phyloP scores from a whole-genome alignment of 164 flowering plant species.

The Akebia trifoliata region DNA sequence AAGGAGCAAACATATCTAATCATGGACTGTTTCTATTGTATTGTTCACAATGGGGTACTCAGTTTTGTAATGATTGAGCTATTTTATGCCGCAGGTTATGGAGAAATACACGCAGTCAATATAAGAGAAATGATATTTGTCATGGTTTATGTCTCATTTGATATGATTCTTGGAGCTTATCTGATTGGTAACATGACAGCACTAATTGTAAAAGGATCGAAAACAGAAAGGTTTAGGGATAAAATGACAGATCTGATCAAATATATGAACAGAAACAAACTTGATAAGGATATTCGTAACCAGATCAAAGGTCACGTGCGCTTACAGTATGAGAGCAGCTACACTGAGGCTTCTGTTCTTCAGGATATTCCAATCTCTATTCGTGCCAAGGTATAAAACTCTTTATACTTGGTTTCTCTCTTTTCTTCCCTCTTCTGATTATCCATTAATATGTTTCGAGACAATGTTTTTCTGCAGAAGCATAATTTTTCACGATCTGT shows the following conservation, averaged over 20 bases:
- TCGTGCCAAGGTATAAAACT: constrained; percentile 52
- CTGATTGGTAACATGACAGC: constrained; percentile 88
- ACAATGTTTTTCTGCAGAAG: not conserved
- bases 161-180: constrained; percentile 84
- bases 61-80: not conserved
- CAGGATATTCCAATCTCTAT: constrained; percentile 74
- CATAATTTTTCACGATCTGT: not conserved
- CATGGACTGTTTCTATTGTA: not conserved
- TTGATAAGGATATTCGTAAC: constrained; percentile 45
- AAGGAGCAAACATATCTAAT: not conserved
- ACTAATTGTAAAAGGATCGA: constrained; percentile 77
- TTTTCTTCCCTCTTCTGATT: no score
- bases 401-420: not conserved
- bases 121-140: constrained; percentile 76
- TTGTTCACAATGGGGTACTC: not conserved
- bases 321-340: constrained; percentile 64
- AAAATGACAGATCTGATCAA: constrained; percentile 68
- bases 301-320: constrained; percentile 67
- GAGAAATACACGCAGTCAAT: constrained; percentile 85
- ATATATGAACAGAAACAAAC: constrained; percentile 68
- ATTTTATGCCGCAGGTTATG: constrained; percentile 52
- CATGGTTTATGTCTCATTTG: constrained; percentile 75
- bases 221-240: constrained; percentile 72
- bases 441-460: no score
- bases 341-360: constrained; percentile 62